A percentile compares a stretch with the other conserved stretches of the same genome.
Conservation (phyloP, 495 filamentous ascomycete species). For the Niebla homalea region DNA sequence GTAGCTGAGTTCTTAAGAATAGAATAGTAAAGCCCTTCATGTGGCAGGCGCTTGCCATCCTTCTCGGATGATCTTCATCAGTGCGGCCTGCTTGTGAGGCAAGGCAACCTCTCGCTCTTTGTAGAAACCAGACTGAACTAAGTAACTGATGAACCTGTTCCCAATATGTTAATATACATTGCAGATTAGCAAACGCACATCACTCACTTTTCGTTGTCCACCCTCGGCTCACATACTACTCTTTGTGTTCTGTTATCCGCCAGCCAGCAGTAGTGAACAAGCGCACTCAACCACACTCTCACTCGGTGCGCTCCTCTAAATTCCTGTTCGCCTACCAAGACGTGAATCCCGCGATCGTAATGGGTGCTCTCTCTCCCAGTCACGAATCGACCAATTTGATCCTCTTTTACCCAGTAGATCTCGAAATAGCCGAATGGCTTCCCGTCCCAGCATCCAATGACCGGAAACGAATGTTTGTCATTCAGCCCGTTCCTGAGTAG, state of each 20-base stretch:
- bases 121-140: constrained; percentile 63
- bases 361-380: constrained; percentile 47
- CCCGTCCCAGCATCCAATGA: constrained; percentile 87
- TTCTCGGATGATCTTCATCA: constrained; percentile 72
- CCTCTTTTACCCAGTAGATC: constrained; percentile 97
- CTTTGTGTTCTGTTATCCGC: constrained; percentile 70
- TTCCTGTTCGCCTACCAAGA: constrained; percentile 85
- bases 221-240: constrained; percentile 74
- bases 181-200: background rate
- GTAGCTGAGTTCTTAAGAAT: no score
- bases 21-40: constrained; percentile 22
- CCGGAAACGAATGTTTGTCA: constrained; percentile 68
- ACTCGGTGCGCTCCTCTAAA: constrained; percentile 67
- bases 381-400: constrained; percentile 54
- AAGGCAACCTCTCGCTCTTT: constrained; percentile 83
- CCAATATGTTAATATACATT: background rate
- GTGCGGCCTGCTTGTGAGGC: constrained; percentile 82
- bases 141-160: constrained; percentile 62
- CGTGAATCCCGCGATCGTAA: constrained; percentile 81
- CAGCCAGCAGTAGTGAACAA: constrained; percentile 75
- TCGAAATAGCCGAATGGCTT: constrained; percentile 97
- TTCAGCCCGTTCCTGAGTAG: constrained; percentile 55
- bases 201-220: constrained; percentile 79
- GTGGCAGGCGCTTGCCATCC: constrained; percentile 69
- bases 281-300: constrained; percentile 63